A percentile compares a stretch with the other conserved stretches of the same genome.
Evolutionary conservation across 345 rosid genomes (phyloP).

Genomic region (Eutrema japonicum): DNA sequence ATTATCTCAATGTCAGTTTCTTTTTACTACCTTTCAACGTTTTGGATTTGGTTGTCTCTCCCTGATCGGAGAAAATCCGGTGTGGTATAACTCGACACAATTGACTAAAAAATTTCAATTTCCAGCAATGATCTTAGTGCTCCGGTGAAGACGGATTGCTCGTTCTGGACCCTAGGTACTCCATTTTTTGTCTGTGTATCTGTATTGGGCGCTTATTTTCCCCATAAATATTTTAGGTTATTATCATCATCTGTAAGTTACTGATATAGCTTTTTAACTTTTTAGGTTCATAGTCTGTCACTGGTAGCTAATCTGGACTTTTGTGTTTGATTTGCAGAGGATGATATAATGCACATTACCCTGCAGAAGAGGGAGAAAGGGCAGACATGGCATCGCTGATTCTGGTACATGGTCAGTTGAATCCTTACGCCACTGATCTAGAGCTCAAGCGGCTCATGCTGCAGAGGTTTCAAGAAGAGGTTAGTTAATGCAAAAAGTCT

Average conservation of each 20-base stretch:
- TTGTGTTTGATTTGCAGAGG: slow-evolving; percentile 56
- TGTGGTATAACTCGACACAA: background rate
- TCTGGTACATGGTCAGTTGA: slow-evolving; percentile 76
- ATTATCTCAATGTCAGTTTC: slow-evolving; percentile 70
- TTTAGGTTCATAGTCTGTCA: background rate
- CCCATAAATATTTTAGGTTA: background rate
- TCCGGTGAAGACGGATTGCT: slow-evolving; percentile 87
- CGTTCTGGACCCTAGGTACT: slow-evolving; percentile 89
- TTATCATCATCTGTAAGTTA: no score
- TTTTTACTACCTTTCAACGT: slow-evolving; percentile 19
- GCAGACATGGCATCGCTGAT: slow-evolving; percentile 86
- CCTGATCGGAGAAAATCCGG: background rate
- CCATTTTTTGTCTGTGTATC: background rate
- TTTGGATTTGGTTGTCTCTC: background rate
- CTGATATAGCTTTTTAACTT: background rate
- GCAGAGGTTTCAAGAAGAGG: slow-evolving; percentile 98
- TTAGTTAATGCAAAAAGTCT: slow-evolving; percentile 26
- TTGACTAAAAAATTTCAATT: slow-evolving; percentile 8
- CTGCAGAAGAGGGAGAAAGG: slow-evolving; percentile 92
- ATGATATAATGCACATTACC: slow-evolving; percentile 80
- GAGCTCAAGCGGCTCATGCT: slow-evolving; percentile 97
- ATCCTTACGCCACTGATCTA: slow-evolving; percentile 65
- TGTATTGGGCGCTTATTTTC: background rate
- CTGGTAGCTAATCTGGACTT: slow-evolving; percentile 1
- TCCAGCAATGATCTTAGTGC: slow-evolving; percentile 75